Evolutionary conservation across 371 early-diverging fungal species (phyloP), one percentile per base, ranked within the genome.

Genomic region (Batkoa obscura): DNA sequence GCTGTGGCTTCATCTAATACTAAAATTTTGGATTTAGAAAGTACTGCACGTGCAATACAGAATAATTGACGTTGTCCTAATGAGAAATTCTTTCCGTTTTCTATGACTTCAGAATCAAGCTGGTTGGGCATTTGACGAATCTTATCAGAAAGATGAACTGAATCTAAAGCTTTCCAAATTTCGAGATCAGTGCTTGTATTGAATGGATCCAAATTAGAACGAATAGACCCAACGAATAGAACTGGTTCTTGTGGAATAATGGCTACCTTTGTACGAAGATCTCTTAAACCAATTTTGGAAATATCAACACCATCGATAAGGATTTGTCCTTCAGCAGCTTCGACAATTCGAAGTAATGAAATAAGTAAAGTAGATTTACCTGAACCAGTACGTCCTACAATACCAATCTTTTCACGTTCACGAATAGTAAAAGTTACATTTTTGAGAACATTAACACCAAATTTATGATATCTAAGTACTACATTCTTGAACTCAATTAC

Each of bases 141-240:
- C 58, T 68, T 68, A 45, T 75, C 79, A 52, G 78, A 64, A 45
- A 79, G 60, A 43, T 76, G 77, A 0, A 79, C 68, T 6, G 77
- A 71, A 12, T 71, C 69, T 15, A 83, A 70, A 0, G 83, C 86
- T 23, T 70, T 69, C 92, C 91, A 92, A 15, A 94, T 67, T 30
- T 80, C 82, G 37, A 74, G 78, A 50, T 91, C 93, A 2, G 79
- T 73, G 43, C 79, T 72, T 43, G 73, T 69, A 46, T 74, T 71
- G 62, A 88, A 81, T 1, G 92, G 91, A 67, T 93, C 94, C 54
- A 93, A 66, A 58, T 87, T 86, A 30, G 74, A 75, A 30, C 84
- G 72, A 5, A 84, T 73, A 0, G 86, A 76, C 5, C 89, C 90
- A 39, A 68, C 67, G 45, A 88, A 80, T 30, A 93, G 59, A 50